These are phyloP conservation scores for Parietaria judaica DNA, from an alignment of 306 rosid species.

Conservation along the genomic window DNA sequence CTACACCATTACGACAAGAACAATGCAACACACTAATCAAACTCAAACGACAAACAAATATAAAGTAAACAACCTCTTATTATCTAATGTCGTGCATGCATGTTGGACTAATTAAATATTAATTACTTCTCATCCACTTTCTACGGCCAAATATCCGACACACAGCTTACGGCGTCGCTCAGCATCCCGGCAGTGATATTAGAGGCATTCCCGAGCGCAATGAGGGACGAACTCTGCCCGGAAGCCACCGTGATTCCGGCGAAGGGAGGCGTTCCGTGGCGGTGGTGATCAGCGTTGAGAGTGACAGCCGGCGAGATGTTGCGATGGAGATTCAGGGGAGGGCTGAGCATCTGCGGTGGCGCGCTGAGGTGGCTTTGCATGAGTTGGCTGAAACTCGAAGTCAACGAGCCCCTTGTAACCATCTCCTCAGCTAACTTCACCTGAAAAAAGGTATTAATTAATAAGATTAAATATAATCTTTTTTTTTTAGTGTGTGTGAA, in stretches of 20 bases:
- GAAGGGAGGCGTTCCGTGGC: constrained; percentile 31
- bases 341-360: constrained; percentile 32
- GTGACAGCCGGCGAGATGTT: constrained; percentile 56
- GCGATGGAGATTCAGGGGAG: constrained; percentile 7
- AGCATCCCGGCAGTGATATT: constrained; percentile 34
- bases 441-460: constrained; percentile 22
- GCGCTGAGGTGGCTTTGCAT: constrained; percentile 42
- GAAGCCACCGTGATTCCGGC: constrained; percentile 31
- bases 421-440: constrained; percentile 92
- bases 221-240: constrained; percentile 33
- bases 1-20: not conserved
- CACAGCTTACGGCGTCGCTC: constrained; percentile 39
- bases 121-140: not conserved
- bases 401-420: constrained; percentile 69
- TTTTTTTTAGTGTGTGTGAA: too few relatives aligned
- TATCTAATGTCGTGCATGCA: not conserved
- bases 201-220: constrained; percentile 34
- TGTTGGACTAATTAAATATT: not conserved
- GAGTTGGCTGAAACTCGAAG: constrained; percentile 37
- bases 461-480: too few relatives aligned
- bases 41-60: not conserved
- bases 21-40: not conserved
- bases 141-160: constrained; percentile 33
- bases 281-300: constrained; percentile 32
- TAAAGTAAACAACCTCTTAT: not conserved